Percentiles rank a stretch among this genome's conserved stretches.
Evolutionary conservation across 257 asterid species (phyloP).

Genomic region (Plectranthus barbatus): DNA sequence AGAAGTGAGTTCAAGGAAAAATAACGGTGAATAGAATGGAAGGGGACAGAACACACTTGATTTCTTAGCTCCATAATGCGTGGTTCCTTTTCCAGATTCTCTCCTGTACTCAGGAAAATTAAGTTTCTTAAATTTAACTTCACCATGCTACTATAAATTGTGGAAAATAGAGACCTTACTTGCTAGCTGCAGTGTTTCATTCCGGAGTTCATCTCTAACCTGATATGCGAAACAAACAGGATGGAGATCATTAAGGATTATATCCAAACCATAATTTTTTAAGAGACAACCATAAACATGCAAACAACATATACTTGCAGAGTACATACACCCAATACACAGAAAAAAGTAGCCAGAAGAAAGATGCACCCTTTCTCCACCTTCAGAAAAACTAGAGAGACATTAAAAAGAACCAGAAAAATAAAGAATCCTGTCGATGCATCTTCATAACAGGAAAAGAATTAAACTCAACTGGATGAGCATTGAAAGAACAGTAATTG

Average conservation of each 20-base stretch:
- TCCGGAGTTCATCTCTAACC: slow-evolving; percentile 82
- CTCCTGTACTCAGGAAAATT: slow-evolving; percentile 40
- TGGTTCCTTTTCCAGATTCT: slow-evolving; percentile 85
- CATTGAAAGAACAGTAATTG: too few species aligned
- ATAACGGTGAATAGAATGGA: neutral
- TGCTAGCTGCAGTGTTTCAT: slow-evolving; percentile 88
- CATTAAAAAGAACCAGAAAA: too few species aligned
- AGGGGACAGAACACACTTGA: slow-evolving; percentile 49
- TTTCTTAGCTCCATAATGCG: slow-evolving; percentile 85
- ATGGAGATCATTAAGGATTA: too few species aligned
- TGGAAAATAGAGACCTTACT: slow-evolving; percentile 47
- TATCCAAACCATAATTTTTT: neutral
- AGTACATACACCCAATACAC: neutral
- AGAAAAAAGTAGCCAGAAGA: neutral
- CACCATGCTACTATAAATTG: slow-evolving; percentile 4
- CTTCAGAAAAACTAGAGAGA: too few species aligned
- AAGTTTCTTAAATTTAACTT: slow-evolving; percentile 1
- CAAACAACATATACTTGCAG: too few species aligned
- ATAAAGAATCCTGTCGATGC: too few species aligned
- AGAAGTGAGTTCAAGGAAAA: neutral
- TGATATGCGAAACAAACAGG: slow-evolving; percentile 20
- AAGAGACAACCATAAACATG: neutral
- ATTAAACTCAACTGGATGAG: too few species aligned
- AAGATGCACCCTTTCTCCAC: too few species aligned
- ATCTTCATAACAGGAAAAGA: too few species aligned